These are phyloP conservation scores for Drosera spatulata DNA, from an alignment of 179 eudicot genomes.

Conservation along the genomic window DNA sequence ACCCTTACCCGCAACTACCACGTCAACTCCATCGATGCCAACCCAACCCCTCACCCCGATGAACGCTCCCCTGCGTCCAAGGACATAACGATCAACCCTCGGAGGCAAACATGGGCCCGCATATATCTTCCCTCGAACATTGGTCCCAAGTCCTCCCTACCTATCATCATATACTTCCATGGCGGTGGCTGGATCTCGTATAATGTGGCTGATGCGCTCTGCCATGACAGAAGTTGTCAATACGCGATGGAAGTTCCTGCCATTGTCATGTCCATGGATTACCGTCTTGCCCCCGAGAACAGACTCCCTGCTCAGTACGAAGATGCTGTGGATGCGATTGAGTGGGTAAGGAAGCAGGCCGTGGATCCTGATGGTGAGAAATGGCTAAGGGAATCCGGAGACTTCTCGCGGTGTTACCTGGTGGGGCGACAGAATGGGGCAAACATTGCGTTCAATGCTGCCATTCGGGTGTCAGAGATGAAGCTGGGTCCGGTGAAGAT, in stretches of 20 bases:
- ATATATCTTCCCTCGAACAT: too few species aligned
- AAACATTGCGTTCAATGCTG: constrained; percentile 49
- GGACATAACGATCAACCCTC: background rate
- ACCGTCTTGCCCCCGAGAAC: too few species aligned
- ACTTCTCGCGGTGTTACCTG: constrained; percentile 39
- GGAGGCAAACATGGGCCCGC: too few species aligned
- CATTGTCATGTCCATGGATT: too few species aligned
- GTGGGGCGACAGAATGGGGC: constrained; percentile 47
- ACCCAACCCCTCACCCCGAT: constrained; percentile 24
- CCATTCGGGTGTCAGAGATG: constrained; percentile 25
- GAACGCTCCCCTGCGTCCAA: constrained; percentile 19
- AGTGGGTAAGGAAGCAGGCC: constrained; percentile 39
- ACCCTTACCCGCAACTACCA: constrained; percentile 14
- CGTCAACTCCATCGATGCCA: background rate
- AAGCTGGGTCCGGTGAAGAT: constrained; percentile 29
- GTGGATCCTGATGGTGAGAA: constrained; percentile 21
- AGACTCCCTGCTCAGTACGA: too few species aligned
- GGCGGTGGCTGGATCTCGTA: too few species aligned
- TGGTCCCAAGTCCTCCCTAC: too few species aligned
- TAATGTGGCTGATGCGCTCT: too few species aligned
- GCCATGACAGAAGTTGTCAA: too few species aligned
- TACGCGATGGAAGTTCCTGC: too few species aligned
- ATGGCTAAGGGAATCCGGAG: constrained; percentile 49
- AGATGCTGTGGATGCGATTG: too few species aligned
- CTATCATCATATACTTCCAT: too few species aligned